Evolutionary conservation across 2,329 filamentous ascomycete genomes (phyloP).

Genomic region (Fusarium brachygibbosum): DNA sequence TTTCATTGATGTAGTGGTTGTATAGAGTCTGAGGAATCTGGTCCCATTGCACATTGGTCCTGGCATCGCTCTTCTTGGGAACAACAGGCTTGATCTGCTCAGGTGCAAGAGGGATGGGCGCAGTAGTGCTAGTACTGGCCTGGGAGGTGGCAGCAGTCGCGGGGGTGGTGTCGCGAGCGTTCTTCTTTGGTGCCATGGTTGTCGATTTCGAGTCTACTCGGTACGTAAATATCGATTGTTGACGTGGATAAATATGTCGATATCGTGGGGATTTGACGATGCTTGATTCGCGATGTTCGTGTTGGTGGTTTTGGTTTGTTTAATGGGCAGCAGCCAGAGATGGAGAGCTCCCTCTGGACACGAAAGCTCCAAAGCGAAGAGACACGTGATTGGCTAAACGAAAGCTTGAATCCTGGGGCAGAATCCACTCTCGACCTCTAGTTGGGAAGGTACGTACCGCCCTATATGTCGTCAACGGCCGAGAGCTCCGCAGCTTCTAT

Average conservation of each 20-base stretch:
- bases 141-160: conserved; percentile 53
- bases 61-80: conserved; percentile 42
- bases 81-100: conserved; percentile 38
- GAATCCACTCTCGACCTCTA: conserved; percentile 8
- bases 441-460: conserved; percentile 13
- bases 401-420: conserved; percentile 27
- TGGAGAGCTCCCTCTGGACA: conserved; percentile 51
- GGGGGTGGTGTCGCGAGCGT: conserved; percentile 51
- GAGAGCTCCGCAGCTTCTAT: conserved; percentile 17
- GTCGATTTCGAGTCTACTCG: neutral
- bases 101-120: conserved; percentile 46
- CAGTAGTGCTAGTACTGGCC: conserved; percentile 48
- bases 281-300: conserved; percentile 22
- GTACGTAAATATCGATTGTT: neutral
- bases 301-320: conserved; percentile 30
- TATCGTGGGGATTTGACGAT: conserved; percentile 22
- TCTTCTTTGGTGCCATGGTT: conserved; percentile 67
- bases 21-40: conserved; percentile 78
- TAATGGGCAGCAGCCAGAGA: conserved; percentile 19
- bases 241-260: neutral
- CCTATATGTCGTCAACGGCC: conserved; percentile 39
- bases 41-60: conserved; percentile 58
- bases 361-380: conserved; percentile 54
- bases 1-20: conserved; percentile 82
- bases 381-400: conserved; percentile 51